A percentile compares a stretch with the other conserved stretches of the same genome.
Conservation (phyloP, 139 green algal species). For the Picochlorum costavermella region DNA sequence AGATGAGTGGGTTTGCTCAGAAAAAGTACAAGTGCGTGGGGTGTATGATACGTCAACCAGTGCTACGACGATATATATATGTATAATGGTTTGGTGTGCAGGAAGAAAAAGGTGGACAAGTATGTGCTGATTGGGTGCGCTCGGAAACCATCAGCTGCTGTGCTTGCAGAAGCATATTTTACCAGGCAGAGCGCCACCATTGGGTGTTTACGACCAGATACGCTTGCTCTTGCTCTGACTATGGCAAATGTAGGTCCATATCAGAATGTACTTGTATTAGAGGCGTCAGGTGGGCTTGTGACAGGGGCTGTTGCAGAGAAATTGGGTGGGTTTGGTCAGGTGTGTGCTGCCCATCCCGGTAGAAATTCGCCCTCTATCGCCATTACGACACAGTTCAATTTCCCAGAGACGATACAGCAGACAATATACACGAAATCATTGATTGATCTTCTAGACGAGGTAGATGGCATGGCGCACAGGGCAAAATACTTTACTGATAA, state of each 20-base stretch:
- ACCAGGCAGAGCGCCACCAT: constrained; percentile 31
- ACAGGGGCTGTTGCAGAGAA: constrained; percentile 63
- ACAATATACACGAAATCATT: constrained; percentile 33
- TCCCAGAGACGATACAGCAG: constrained; percentile 15
- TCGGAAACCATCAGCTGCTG: constrained; percentile 42
- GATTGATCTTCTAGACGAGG: constrained; percentile 12
- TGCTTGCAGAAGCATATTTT: constrained; percentile 54
- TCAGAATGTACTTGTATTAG: constrained; percentile 55
- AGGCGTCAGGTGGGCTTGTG: constrained; percentile 58
- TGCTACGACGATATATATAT: background rate
- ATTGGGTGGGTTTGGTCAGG: constrained; percentile 51
- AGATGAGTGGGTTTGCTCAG: constrained; percentile 78
- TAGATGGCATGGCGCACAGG: background rate
- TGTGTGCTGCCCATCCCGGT: constrained; percentile 34
- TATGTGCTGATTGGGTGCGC: constrained; percentile 30
- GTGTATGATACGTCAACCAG: background rate
- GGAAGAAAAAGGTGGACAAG: constrained; percentile 54
- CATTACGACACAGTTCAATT: constrained; percentile 40
- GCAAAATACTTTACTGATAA: background rate
- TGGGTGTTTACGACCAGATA: constrained; percentile 60
- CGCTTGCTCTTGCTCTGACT: constrained; percentile 55
- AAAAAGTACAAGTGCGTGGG: constrained; percentile 63
- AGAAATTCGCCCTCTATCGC: constrained; percentile 16
- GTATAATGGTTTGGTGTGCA: background rate
- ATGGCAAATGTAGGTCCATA: constrained; percentile 67